Evolutionary conservation across 176 grass and related monocot species (phyloP).

Genomic region (Poa pratensis): DNA sequence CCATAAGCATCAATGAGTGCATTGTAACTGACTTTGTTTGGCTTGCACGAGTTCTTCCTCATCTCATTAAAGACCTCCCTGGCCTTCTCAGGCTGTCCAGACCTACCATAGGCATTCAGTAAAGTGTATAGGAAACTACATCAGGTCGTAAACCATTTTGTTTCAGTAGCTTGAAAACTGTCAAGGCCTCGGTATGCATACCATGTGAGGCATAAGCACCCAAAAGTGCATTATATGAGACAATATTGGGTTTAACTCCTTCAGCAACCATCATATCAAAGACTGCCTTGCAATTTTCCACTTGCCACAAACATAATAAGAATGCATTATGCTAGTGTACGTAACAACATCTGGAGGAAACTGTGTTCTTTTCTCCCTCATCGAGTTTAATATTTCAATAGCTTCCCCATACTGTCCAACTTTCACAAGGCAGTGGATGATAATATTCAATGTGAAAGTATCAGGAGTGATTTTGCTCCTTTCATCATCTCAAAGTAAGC

Average conservation of each 20-base stretch:
- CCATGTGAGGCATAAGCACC: conserved; percentile 84
- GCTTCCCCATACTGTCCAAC: conserved; percentile 74
- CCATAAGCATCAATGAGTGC: conserved; percentile 98
- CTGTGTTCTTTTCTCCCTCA: conserved; percentile 68
- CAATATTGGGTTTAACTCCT: conserved; percentile 89
- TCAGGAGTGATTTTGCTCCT: conserved; percentile 68
- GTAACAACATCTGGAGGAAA: conserved; percentile 86
- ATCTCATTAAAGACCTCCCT: conserved; percentile 75
- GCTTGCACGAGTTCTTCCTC: conserved; percentile 69
- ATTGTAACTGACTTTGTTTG: conserved; percentile 97
- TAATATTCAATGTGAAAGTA: conserved; percentile 83
- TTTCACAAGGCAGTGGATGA: conserved; percentile 90
- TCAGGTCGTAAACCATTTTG: conserved; percentile 71
- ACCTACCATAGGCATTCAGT: conserved; percentile 92
- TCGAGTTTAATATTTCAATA: conserved; percentile 79
- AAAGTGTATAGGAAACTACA: conserved; percentile 90
- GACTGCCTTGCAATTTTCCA: conserved; percentile 81
- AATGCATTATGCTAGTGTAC: conserved; percentile 87
- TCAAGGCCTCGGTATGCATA: conserved; percentile 72
- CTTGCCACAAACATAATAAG: conserved; percentile 88
- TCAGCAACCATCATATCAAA: conserved; percentile 96
- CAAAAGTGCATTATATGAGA: conserved; percentile 92
- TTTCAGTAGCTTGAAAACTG: conserved; percentile 79
- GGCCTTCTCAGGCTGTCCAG: conserved; percentile 77
- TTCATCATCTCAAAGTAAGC: conserved; percentile 95